Evolutionary conservation across 495 filamentous ascomycete genomes (phyloP), one percentile per base, ranked within the genome.

Genomic region (Tetracladium marchalianum): DNA sequence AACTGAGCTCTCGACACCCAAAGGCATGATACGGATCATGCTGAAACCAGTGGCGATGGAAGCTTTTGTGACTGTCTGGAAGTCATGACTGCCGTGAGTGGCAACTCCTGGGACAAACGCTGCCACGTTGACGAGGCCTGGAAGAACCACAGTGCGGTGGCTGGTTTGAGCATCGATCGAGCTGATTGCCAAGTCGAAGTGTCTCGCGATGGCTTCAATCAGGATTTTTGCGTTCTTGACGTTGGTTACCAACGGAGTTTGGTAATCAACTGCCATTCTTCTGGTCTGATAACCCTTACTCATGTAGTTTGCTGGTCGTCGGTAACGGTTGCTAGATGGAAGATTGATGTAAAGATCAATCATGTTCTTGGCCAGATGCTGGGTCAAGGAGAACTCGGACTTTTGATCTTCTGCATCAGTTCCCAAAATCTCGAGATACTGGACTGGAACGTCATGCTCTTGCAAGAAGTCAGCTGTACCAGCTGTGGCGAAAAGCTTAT

Each of bases 331-430:
- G 76, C 73, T 94, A n/a, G 90, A 95, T 4, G 92, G 92, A 61
- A 98, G 69, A 66, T 98, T 98, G 78, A 98, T 94, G 66, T 97
- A 98, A 31, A 98, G 73, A 66, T 96, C 90, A 49, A 98, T 97
- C 61, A 92, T 78, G 65, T 96, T 95, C 64, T 95, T 96, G 31
- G 90, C 84, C 60, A 98, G 66, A 70, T 95, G 89, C 62, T 96
- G 87, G 9, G 87, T 92, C 50, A 98, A 72, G 16, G 92, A 97
- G 70, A 90, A 97, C 64, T 98, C 90, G 0, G 87, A 86, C 66
- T 93, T 92, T 62, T 95, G 87, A 45, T 85, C 80, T 37, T 87
- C 81, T 39, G 71, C 62, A 31, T 70, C 71, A 35, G 75, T 65
- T 40, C 74, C 74, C 15, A 98, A 77, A 24, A 87, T 77, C 63